Conservation (phyloP, 768 basidiomycete genomes). For the Royoungia palumana region DNA sequence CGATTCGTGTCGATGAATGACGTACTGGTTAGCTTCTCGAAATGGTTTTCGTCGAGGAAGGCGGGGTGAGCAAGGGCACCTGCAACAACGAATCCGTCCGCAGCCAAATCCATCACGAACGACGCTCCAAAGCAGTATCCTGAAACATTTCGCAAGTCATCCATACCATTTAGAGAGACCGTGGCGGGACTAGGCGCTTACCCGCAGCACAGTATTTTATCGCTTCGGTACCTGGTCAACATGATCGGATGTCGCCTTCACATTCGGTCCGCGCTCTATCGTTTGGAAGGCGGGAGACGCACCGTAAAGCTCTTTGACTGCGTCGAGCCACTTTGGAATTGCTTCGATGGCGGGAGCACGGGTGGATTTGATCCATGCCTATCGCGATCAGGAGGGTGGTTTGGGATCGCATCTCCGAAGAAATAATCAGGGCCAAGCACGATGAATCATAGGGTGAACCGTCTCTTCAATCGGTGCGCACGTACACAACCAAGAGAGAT, state of each 20-base stretch:
- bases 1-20: background rate
- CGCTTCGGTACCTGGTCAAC: slow-evolving; percentile 25
- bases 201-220: slow-evolving; percentile 45
- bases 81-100: slow-evolving; percentile 42
- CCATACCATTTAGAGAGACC: no score
- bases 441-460: slow-evolving; percentile 47
- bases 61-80: slow-evolving; percentile 55
- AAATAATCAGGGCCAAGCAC: slow-evolving; percentile 63
- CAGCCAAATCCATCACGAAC: slow-evolving; percentile 43
- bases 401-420: slow-evolving; percentile 44
- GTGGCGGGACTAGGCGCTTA: slow-evolving; percentile 19
- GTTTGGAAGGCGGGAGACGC: background rate
- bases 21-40: slow-evolving; percentile 46
- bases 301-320: slow-evolving; percentile 49
- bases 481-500: background rate
- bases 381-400: slow-evolving; percentile 32
- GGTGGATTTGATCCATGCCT: slow-evolving; percentile 37
- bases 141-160: slow-evolving; percentile 9
- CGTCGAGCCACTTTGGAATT: slow-evolving; percentile 49
- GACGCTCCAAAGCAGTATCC: slow-evolving; percentile 59
- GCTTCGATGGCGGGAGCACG: slow-evolving; percentile 34
- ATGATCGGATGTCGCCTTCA: no score
- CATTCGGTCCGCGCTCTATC: no score
- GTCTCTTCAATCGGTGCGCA: slow-evolving; percentile 30
- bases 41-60: slow-evolving; percentile 49